Base-by-base conservation (phyloP, 306 rosid species). In the Vigna nakashimae region DNA sequence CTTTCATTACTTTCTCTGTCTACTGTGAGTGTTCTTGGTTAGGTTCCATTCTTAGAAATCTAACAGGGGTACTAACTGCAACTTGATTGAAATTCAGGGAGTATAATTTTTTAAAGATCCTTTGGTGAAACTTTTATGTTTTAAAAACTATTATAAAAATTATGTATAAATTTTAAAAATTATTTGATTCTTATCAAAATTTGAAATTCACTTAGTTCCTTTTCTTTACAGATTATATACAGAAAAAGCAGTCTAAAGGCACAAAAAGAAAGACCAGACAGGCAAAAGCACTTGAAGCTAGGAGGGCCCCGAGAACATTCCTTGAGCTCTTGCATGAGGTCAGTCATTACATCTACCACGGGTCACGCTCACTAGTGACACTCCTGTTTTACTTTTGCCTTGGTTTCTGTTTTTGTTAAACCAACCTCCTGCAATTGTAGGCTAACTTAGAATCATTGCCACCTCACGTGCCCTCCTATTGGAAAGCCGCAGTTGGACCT, bases 211-310 rank as follows among this genome's bases (percentile, higher is more conserved):
- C 57, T 59, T 51, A 32, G 7, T 63, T 14, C 34, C 9, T 40
- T 79, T 16, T 26, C 68, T 48, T 32, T 70, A 70, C 73, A 95
- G 97, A 65, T 40, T 92, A 88, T 84, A 51, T 79, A 72, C 95
- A 92, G 34, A 95, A 80, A 86, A 93, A 83, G 86, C 96, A 87
- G 55, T 87, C 97, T 24, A 95, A 91, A 85, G 88, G 96, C 73
- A 89, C 93, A 70, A 95, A 91, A 82, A 94, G 97, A 76, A 92
- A 90, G 88, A 92, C 99, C 16, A 83, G 96, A 64, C 97, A 92
- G 77, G 98, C 97, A 69, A 95, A 95, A 84, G 99, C 99, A 77
- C 98, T 95, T 79, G 98, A 95, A 79, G 99, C 99, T 28, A 91
- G 90, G 87, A 92, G 89, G 82, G 92, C 97, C 16, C 92, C 98